A percentile compares a stretch with the other conserved stretches of the same genome.
Evolutionary conservation across 352 stramenopile genomes (phyloP).

Genomic region (Peronospora belbahrii): DNA sequence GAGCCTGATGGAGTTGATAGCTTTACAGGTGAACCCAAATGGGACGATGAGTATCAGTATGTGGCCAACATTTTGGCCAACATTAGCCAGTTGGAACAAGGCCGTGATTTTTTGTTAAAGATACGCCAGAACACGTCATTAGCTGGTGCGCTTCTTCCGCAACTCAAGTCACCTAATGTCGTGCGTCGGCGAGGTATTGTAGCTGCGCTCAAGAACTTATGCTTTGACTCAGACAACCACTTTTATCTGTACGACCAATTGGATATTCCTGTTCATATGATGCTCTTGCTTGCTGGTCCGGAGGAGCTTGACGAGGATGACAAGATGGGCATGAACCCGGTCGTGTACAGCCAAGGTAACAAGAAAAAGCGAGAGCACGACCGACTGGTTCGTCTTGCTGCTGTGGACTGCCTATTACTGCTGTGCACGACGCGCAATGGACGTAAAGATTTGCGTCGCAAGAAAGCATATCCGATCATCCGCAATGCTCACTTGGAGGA

Average conservation of each 20-base stretch:
- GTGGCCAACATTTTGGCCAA: slow-evolving; percentile 82
- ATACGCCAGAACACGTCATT: slow-evolving; percentile 60
- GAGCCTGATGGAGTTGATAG: slow-evolving; percentile 70
- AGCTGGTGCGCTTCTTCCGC: slow-evolving; percentile 51
- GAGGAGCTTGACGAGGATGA: slow-evolving; percentile 74
- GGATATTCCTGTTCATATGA: slow-evolving; percentile 74
- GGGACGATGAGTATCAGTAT: slow-evolving; percentile 86
- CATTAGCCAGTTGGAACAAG: slow-evolving; percentile 77
- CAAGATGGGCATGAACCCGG: slow-evolving; percentile 72
- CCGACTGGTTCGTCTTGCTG: slow-evolving; percentile 53
- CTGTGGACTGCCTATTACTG: slow-evolving; percentile 66
- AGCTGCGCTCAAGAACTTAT: slow-evolving; percentile 71
- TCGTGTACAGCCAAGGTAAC: slow-evolving; percentile 61
- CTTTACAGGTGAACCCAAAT: slow-evolving; percentile 66
- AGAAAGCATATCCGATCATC: slow-evolving; percentile 84
- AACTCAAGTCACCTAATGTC: slow-evolving; percentile 78
- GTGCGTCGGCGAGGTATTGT: slow-evolving; percentile 67
- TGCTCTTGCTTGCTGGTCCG: slow-evolving; percentile 61
- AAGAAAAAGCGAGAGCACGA: slow-evolving; percentile 85
- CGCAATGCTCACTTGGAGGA: slow-evolving; percentile 78
- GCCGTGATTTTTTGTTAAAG: slow-evolving; percentile 69
- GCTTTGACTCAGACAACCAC: slow-evolving; percentile 85
- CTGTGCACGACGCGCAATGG: slow-evolving; percentile 74
- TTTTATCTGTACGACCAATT: slow-evolving; percentile 85
- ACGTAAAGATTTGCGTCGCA: slow-evolving; percentile 67